Conservation (phyloP, 805 yeast genomes). For the Candida silvicultrix region DNA sequence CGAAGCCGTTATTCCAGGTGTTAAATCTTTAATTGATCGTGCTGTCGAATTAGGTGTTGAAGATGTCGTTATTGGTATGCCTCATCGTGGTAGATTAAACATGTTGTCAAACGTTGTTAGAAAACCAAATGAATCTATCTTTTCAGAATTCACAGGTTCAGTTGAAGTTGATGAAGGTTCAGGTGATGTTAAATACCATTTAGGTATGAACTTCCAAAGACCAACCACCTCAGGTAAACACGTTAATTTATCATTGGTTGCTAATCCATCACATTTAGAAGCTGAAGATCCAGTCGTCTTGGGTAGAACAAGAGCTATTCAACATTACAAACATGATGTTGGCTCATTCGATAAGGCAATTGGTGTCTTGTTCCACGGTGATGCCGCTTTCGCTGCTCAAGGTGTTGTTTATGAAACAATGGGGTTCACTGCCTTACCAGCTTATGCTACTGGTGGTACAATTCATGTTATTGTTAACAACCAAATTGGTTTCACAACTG, state of each 20-base stretch:
- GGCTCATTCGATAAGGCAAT: constrained; percentile 81
- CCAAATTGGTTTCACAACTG: constrained; percentile 99
- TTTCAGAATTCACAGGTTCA: constrained; percentile 92
- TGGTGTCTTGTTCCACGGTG: constrained; percentile 95
- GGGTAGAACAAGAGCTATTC: constrained; percentile 96
- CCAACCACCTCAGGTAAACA: constrained; percentile 98
- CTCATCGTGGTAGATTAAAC: constrained; percentile 98
- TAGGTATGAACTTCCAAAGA: constrained; percentile 98
- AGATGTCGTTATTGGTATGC: constrained; percentile 98
- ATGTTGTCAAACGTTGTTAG: constrained; percentile 97
- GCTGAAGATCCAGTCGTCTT: constrained; percentile 98
- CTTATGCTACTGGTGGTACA: constrained; percentile 98
- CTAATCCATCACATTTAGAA: constrained; percentile 98
- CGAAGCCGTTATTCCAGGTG: constrained; percentile 93
- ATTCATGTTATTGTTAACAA: constrained; percentile 93
- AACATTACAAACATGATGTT: constrained; percentile 83
- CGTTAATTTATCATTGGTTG: constrained; percentile 92
- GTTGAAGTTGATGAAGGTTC: constrained; percentile 91
- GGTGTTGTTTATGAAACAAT: constrained; percentile 99
- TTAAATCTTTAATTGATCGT: constrained; percentile 91
- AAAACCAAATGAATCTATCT: constrained; percentile 97
- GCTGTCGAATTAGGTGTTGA: constrained; percentile 90
- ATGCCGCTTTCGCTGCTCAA: constrained; percentile 97
- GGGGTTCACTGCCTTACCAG: constrained; percentile 90
- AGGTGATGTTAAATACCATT: constrained; percentile 98